Evolutionary conservation across 192 early-diverging fungal genomes (phyloP).

Genomic region (Helicostylum pulchrum): DNA sequence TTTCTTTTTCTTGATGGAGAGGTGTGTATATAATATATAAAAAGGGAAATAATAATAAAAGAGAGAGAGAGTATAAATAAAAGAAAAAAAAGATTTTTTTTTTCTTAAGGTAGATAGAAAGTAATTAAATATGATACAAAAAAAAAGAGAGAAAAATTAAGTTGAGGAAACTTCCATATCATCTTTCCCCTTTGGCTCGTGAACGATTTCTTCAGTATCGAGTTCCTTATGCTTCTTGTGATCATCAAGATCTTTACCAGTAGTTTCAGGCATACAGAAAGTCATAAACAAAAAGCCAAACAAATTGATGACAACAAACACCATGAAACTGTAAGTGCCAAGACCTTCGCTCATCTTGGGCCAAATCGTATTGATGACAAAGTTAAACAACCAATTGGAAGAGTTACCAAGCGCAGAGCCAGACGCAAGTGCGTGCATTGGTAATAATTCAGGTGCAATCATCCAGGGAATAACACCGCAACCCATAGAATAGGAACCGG

Average conservation of each 20-base stretch:
- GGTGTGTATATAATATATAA: too few species aligned
- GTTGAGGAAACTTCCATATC: background rate
- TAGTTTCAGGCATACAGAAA: constrained; percentile 80
- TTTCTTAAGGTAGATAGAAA: too few species aligned
- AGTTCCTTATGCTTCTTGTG: background rate
- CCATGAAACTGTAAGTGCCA: constrained; percentile 47
- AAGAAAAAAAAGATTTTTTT: constrained; percentile 4
- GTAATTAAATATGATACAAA: constrained; percentile 1
- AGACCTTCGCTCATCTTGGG: constrained; percentile 33
- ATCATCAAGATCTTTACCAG: constrained; percentile 27
- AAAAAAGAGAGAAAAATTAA: background rate
- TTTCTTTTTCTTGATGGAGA: too few species aligned
- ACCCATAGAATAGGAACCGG: constrained; percentile 72
- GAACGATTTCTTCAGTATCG: background rate
- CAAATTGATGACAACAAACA: constrained; percentile 69
- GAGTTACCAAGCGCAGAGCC: constrained; percentile 70
- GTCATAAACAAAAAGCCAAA: constrained; percentile 64
- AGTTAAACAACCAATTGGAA: constrained; percentile 66
- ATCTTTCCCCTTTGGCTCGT: background rate
- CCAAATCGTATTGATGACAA: constrained; percentile 42
- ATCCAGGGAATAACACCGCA: constrained; percentile 84
- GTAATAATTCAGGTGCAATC: constrained; percentile 75
- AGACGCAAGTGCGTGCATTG: constrained; percentile 68
- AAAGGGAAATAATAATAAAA: too few species aligned
- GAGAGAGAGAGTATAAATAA: background rate